These are phyloP conservation scores for Lupinus albus DNA, from an alignment of 306 rosid species.

Conservation along the genomic window DNA sequence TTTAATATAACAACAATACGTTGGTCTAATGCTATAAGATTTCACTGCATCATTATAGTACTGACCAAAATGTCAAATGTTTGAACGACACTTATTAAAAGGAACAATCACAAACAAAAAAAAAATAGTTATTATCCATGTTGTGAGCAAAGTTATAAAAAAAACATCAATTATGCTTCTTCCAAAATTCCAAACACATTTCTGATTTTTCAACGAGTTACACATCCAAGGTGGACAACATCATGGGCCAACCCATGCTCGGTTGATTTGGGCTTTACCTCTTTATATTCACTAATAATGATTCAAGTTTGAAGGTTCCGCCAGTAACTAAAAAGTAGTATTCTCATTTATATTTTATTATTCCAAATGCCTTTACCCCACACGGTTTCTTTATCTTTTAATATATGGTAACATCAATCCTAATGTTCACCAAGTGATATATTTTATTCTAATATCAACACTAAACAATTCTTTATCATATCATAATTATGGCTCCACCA, in stretches of 20 bases:
- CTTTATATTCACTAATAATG: background rate
- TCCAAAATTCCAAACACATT: background rate
- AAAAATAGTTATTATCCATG: no score
- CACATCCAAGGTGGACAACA: background rate
- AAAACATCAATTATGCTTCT: no score
- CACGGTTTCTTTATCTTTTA: background rate
- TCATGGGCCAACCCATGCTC: background rate
- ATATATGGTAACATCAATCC: conserved; percentile 14
- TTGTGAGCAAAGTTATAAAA: no score
- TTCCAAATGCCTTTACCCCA: background rate
- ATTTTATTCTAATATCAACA: conserved; percentile 5
- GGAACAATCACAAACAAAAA: no score
- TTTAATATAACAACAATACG: no score
- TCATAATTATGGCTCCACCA: conserved; percentile 24
- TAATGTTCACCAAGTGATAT: conserved; percentile 29
- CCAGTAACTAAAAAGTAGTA: background rate
- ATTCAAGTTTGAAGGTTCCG: no score
- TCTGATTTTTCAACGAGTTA: background rate
- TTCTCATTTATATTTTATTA: conserved; percentile 15
- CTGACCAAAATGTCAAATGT: no score
- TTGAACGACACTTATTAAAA: no score
- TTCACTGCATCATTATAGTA: no score
- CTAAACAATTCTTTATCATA: background rate
- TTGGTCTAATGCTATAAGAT: no score
- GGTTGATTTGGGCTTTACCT: background rate